Base-by-base conservation (phyloP, 371 early-diverging fungal genomes). In the Rhizopus arrhizus region DNA sequence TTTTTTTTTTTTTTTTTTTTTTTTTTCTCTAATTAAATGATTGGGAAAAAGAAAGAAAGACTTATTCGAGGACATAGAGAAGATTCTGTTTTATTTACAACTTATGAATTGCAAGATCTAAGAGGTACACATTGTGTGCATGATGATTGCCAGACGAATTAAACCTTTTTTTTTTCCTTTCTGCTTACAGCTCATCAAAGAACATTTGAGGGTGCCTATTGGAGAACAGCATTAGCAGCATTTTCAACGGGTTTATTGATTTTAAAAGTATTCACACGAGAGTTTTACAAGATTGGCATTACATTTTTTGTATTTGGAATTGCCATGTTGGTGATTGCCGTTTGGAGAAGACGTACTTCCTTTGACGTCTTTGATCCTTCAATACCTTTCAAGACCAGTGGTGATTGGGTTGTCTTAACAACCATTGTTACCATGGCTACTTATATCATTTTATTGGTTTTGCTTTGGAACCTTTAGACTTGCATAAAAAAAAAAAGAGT, bases 151-250 rank as follows among this genome's bases (percentile, higher is more conserved):
- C 6, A 13, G 28, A 28, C 34, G 6, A 22, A 8, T 15, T 40
- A 33, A 31, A 5, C 29, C 49, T 15, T 36, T n/a, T 6, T 16
- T 28, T n/a, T 32, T 12, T 49, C 22, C 16, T 28, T 48, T 22
- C 22, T 22, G 22, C 22, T 22, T 22, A 56, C 59, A 87, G 91
- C 91, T 9, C 82, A 87, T 5, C 88, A 91, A 55, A 72, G 91
- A 28, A 91, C 91, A 4, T 90, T 89, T 61, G 91, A 90, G 64
- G 91, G 91, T 7, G 89, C 91, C 10, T 91, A 91, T 69, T 88
- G 89, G 89, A 76, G 91, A 61, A 89, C 91, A 15, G 79, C 89
- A 16, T 64, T 91, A 22, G 84, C 85, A 32, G 75, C 88, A 28
- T 86, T 90, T 58, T 86, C 87, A 10, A 83, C 84, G n/a, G 85